These are phyloP conservation scores for Neurospora discreta DNA, from an alignment of 495 filamentous ascomycete genomes.

Conservation along the genomic window DNA sequence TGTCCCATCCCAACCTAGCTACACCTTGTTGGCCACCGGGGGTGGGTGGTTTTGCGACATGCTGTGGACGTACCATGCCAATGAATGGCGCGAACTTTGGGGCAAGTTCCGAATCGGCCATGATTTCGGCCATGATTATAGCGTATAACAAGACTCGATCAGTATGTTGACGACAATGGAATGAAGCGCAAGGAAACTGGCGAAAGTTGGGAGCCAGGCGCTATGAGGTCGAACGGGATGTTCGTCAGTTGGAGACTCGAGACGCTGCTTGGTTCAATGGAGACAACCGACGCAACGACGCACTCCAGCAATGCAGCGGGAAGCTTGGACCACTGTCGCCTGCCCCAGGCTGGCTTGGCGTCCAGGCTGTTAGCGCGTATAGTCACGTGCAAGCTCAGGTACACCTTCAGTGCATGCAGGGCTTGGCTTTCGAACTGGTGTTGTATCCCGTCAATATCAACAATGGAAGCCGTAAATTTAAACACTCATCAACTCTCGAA, in stretches of 20 bases:
- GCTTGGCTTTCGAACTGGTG: not conserved
- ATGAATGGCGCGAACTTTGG: slow-evolving; percentile 96
- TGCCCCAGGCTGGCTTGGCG: not conserved
- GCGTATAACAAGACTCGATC: not conserved
- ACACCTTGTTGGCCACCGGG: not conserved
- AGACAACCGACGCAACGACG: not conserved
- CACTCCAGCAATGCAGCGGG: not conserved
- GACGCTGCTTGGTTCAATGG: not conserved
- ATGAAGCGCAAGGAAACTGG: not conserved
- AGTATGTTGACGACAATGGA: not conserved
- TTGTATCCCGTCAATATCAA: not conserved
- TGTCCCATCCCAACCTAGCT: not conserved
- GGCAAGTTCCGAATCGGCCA: slow-evolving; percentile 57
- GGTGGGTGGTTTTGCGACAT: slow-evolving; percentile 1
- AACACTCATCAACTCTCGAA: not conserved
- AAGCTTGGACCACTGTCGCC: not conserved
- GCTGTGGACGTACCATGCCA: slow-evolving; percentile 65
- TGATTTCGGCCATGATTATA: slow-evolving; percentile 25
- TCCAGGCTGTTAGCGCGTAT: not conserved
- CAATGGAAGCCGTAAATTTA: not conserved
- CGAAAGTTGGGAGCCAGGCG: not conserved
- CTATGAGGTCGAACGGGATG: not conserved
- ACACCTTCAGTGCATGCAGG: not conserved
- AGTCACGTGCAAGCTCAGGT: not conserved
- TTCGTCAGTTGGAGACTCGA: not conserved